Percentiles rank a stretch among this genome's conserved stretches.
phyloP scores from a whole-genome alignment of 78 protist species.

The Protostelium mycophagum region DNA sequence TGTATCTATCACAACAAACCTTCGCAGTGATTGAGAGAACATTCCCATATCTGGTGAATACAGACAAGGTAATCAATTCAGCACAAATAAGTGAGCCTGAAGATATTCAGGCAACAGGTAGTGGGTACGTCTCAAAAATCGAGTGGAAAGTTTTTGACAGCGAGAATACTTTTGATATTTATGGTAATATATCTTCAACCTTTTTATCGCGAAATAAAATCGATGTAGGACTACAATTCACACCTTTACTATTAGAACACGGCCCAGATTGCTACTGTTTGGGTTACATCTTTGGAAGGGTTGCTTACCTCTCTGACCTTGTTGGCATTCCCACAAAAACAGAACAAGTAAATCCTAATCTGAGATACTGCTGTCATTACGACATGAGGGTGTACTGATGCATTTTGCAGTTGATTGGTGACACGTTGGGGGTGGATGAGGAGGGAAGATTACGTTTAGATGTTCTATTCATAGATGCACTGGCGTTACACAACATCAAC shows the following conservation, averaged over 20 bases:
- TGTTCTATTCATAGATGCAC: not conserved
- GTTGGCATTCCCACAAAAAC: not conserved
- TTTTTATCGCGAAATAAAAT: not conserved
- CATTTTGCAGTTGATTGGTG: not conserved
- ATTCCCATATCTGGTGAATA: not conserved
- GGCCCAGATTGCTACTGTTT: not conserved
- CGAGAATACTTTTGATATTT: not conserved
- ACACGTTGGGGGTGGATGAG: not conserved
- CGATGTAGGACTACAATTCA: not conserved
- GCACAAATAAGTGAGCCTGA: not conserved
- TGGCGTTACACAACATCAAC: not conserved
- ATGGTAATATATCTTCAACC: not conserved
- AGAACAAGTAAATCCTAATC: not conserved
- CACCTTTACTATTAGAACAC: not conserved
- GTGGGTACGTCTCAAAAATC: not conserved
- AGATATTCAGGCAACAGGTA: not conserved
- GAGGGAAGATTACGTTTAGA: not conserved
- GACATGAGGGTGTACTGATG: too few species aligned
- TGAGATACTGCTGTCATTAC: not conserved
- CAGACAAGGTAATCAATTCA: not conserved
- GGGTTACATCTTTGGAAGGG: not conserved
- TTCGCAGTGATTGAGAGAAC: not conserved
- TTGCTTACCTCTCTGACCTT: not conserved
- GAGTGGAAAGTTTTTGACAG: not conserved
- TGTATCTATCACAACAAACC: not conserved